These are phyloP conservation scores for Atkinsonella texensis DNA, from an alignment of 2,329 filamentous ascomycete species.

Conservation along the genomic window DNA sequence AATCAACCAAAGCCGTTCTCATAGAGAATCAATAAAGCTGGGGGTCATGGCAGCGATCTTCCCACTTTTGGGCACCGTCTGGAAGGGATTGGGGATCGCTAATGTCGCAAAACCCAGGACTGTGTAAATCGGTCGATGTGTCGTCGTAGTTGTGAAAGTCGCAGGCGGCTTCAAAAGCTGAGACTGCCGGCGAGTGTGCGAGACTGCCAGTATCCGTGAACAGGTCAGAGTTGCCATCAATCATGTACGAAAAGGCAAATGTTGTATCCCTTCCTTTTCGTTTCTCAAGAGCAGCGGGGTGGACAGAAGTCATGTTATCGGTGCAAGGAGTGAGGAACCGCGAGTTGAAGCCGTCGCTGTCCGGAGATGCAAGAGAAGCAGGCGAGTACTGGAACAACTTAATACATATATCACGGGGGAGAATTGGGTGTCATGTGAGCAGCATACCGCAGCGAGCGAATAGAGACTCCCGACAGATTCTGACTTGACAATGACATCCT, in stretches of 20 bases:
- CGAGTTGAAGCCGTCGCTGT: slow-evolving; percentile 25
- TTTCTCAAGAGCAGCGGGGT: slow-evolving; percentile 18
- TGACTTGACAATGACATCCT: slow-evolving; percentile 27
- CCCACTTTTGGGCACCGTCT: slow-evolving; percentile 19
- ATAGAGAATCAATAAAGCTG: slow-evolving; percentile 20
- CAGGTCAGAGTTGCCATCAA: slow-evolving; percentile 16
- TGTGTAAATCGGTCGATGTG: slow-evolving; percentile 18
- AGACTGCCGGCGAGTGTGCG: slow-evolving; percentile 23
- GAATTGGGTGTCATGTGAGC: neutral
- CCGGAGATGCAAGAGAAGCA: slow-evolving; percentile 25
- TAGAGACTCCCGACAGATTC: slow-evolving; percentile 22
- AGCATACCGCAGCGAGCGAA: slow-evolving; percentile 18
- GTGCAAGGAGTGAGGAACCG: slow-evolving; percentile 42
- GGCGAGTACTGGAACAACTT: slow-evolving; percentile 20
- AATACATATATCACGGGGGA: neutral
- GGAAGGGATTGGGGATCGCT: slow-evolving; percentile 14
- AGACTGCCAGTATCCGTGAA: slow-evolving; percentile 16
- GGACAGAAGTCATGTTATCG: slow-evolving; percentile 32
- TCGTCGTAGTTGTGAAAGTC: slow-evolving; percentile 25
- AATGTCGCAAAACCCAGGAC: slow-evolving; percentile 14
- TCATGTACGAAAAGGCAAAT: slow-evolving; percentile 4
- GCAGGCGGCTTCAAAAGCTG: slow-evolving; percentile 29
- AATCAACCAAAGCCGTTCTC: neutral
- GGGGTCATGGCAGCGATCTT: slow-evolving; percentile 18
- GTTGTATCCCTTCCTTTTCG: slow-evolving; percentile 4